Evolutionary conservation across 2,329 filamentous ascomycete genomes (phyloP), one percentile per base, ranked within the genome.

Genomic region (Claviceps sp.): DNA sequence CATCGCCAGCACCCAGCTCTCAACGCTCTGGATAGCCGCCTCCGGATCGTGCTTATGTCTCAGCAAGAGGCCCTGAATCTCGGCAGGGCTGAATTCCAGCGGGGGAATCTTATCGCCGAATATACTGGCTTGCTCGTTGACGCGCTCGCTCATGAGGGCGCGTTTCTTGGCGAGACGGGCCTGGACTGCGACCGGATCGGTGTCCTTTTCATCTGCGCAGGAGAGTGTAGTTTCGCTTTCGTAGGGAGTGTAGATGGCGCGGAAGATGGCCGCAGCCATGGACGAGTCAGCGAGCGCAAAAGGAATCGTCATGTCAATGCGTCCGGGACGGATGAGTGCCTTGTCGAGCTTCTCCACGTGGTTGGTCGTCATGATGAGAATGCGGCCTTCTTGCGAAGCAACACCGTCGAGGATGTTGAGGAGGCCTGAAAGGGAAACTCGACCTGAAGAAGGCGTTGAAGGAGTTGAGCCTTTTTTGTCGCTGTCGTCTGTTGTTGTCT

Each of bases 321-420:
- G 75, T 1, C 80, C 80, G 0, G 80, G 79, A 0, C 80, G 78
- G 56, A 82, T 80, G 17, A 84, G 70, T 0, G 80, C 80, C 56
- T 76, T 75, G 66, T 82, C 79, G 8, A 82, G 71, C 59, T 78
- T 78, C 56, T 82, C 77, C 0, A 80, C 51, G 61, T 81, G 77
- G 58, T 82, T 82, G n/a, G 79, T 82, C 2, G 79, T 82, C 79
- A 82, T 82, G 63, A 82, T 75, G 14, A 82, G 70, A 5, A 82
- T 71, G n/a, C 78, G 74, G 6, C 79, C 78, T 60, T 83, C 80
- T 56, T 81, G 77, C 8, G 78, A 80, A 17, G 78, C 78, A 6
- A 82, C 79, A 41, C 88, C 86, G 58, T 94, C 87, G 42, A 93
- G 82, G 47, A 87, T 84, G 65, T 93, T 93, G 47, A 93, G 78